phyloP scores from a whole-genome alignment of 2,329 filamentous ascomycete genomes.

The Phoma herbarum region DNA sequence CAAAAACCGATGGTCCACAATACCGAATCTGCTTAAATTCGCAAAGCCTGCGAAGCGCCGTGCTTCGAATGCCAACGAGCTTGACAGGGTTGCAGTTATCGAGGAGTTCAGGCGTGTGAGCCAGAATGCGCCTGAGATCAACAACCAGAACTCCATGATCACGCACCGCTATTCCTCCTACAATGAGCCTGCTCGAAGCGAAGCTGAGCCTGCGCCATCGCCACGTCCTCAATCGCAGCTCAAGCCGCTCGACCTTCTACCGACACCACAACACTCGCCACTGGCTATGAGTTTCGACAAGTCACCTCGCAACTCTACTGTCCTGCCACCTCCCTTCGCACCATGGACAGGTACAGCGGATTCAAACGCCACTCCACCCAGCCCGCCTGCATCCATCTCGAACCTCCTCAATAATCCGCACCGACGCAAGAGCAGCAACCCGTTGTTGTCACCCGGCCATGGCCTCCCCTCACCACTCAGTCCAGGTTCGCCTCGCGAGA shows the following conservation, averaged over 20 bases:
- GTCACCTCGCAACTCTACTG: constrained; percentile 19
- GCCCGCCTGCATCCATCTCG: constrained; percentile 26
- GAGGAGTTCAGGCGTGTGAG: constrained; percentile 25
- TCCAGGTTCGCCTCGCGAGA: constrained; percentile 12
- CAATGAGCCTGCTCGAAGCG: background rate
- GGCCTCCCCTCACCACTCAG: constrained; percentile 9
- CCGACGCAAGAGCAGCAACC: constrained; percentile 20
- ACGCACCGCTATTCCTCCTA: constrained; percentile 21
- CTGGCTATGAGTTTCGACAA: constrained; percentile 24
- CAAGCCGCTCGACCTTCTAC: constrained; percentile 26
- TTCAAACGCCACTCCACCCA: constrained; percentile 24
- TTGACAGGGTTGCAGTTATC: constrained; percentile 9
- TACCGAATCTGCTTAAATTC: constrained; percentile 35
- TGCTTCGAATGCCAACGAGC: constrained; percentile 20
- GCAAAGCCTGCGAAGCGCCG: constrained; percentile 20
- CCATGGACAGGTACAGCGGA: constrained; percentile 30
- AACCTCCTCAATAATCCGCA: constrained; percentile 19
- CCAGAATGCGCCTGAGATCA: constrained; percentile 25
- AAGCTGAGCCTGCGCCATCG: constrained; percentile 8
- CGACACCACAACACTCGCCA: constrained; percentile 37
- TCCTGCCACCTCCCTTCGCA: constrained; percentile 35
- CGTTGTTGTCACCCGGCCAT: constrained; percentile 10
- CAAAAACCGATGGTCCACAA: constrained; percentile 38
- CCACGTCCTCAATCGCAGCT: constrained; percentile 21
- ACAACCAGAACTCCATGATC: constrained; percentile 21